Base-by-base conservation (phyloP, 192 early-diverging fungal genomes). In the Rhizoclosmatium globosum region DNA sequence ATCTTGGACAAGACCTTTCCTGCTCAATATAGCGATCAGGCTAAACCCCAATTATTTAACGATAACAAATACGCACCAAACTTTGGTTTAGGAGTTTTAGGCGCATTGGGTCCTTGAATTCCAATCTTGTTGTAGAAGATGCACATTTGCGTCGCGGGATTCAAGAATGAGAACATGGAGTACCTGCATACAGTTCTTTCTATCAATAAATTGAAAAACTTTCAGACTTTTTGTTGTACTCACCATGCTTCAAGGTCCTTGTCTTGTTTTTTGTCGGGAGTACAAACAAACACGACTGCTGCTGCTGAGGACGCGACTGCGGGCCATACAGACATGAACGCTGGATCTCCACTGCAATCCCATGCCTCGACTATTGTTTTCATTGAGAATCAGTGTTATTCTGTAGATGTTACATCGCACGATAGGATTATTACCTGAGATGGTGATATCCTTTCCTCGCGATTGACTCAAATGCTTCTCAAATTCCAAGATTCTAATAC, bases 261-360 rank as follows among this genome's bases (percentile, higher is more conserved):
- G n/a, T 87, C 86, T 56, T 69, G 64, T 74, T 78, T 82, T 19
- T 56, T 50, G 4, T 87, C 86, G 7, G 81, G 77, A 9, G 83
- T 41, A 31, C 66, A 72, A 4, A 85, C 74, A 66, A 81, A 82
- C 56, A 87, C 50, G n/a, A 78, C 82, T 3, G 69, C 83, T 42
- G 81, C 68, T 21, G 83, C 83, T 4, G 71, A 61, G 17, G 75
- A 71, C 42, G 86, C 64, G 44, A 87, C 75, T 41, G 83, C 71
- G 44, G 71, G 78, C 86, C 82, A 84, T 21, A 61, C 44, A 42
- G 57, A 79, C 57, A 79, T 74, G 47, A 76, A 79, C 69, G 79
- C 47, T 11, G 80, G 71, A 74, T 87, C 81, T 15, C 86, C 86
- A 60, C 80, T 81, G 76, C 86, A 87, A 71, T 87, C 86, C 86